Evolutionary conservation across 148 eudicot genomes (phyloP), one percentile per base, ranked within the genome.

Genomic region (Rhododendron ovatum): DNA sequence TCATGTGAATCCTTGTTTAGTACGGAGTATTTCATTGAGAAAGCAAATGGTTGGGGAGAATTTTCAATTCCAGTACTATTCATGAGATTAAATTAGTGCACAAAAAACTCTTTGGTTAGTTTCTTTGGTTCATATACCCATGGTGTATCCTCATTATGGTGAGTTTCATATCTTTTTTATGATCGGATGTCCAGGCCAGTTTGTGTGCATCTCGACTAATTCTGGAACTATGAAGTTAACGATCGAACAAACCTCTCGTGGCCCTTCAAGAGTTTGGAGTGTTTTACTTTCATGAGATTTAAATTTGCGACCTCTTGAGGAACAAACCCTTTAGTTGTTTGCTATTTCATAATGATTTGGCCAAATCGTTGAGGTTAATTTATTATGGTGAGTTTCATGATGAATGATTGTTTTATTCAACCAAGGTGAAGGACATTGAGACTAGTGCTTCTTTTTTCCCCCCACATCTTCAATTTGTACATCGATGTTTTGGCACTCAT

Each of bases 401-500:
- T 20, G 9, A 22, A 71, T 30, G 39, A 51, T 28, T 51, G 30
- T 17, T 50, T 50, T 79, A 51, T 80, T 17, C 83, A 15, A 50
- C 83, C 83, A 30, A 80, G 83, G 83, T 51, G 63, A 51, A 51
- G 63, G 41, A 15, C 83, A 80, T 51, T 30, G 83, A 30, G 83
- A 80, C 39, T n/a, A 80, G 43, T 79, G 13, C 8, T 51, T 2
- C 30, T 14, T 2, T 80, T 24, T 47, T 5, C 8, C 18, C 28
- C 30, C 37, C 33, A 24, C 50, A 71, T 83, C 61, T 48, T 75
- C 71, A 35, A 48, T 12, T 12, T 28, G 51, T 12, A 53, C 51
- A 75, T 75, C 35, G 81, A 84, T 76, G 82, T 37, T 28, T 76
- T 74, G 80, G 67, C 80, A 76, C 77, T 84, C 86, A 41, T 18